These are phyloP conservation scores for Claviceps pusilla DNA, from an alignment of 2,329 filamentous ascomycete species.

Conservation along the genomic window DNA sequence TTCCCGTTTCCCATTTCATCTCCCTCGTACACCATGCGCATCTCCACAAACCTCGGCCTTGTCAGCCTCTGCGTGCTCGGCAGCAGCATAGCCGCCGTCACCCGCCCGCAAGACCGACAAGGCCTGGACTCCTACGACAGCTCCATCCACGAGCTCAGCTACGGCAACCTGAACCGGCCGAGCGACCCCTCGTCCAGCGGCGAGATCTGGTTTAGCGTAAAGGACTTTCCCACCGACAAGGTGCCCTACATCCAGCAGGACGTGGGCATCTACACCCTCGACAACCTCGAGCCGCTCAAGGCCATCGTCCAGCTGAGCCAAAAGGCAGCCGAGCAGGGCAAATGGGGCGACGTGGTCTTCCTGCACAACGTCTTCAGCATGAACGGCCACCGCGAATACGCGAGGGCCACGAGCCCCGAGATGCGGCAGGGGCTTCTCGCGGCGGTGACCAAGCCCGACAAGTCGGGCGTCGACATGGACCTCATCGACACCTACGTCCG, in stretches of 20 bases:
- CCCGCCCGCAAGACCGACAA: neutral
- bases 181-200: neutral
- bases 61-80: neutral
- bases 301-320: neutral
- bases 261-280: slow-evolving; percentile 1
- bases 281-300: slow-evolving; percentile 1
- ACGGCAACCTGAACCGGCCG: neutral
- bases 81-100: neutral
- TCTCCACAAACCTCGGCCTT: neutral
- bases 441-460: slow-evolving; percentile 1
- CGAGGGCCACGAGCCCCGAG: neutral
- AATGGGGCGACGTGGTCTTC: slow-evolving; percentile 5
- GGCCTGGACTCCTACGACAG: neutral
- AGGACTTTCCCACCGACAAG: neutral
- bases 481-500: slow-evolving; percentile 3
- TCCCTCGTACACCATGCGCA: neutral
- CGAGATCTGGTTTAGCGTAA: slow-evolving; percentile 1
- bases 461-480: neutral
- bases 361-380: slow-evolving; percentile 4
- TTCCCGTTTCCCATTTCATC: neutral
- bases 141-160: neutral
- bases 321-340: slow-evolving; percentile 1
- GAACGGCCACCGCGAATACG: slow-evolving; percentile 4
- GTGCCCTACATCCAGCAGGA: slow-evolving; percentile 2
- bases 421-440: slow-evolving; percentile 1